Percentiles rank a stretch among this genome's conserved stretches.
These are phyloP conservation scores for Globisporangium echinulatum DNA, from an alignment of 352 stramenopile genomes.

Conservation along the genomic window DNA sequence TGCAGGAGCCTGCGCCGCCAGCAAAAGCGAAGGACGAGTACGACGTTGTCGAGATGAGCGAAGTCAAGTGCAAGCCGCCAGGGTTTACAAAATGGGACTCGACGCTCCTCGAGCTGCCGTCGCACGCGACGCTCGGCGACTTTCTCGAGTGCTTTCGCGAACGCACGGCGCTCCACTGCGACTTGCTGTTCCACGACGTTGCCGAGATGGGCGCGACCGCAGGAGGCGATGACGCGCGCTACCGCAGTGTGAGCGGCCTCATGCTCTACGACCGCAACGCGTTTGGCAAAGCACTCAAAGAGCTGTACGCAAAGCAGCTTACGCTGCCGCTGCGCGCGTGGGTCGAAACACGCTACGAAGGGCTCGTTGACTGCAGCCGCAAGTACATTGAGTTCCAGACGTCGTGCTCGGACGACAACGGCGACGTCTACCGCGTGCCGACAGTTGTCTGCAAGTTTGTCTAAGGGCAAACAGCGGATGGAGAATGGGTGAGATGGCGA, in stretches of 20 bases:
- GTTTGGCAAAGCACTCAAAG: constrained; percentile 63
- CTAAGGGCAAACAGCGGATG: constrained; percentile 16
- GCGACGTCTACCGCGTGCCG: constrained; percentile 75
- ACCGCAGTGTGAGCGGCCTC: constrained; percentile 60
- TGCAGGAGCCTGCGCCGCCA: constrained; percentile 82
- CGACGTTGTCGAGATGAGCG: constrained; percentile 84
- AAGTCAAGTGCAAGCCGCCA: constrained; percentile 81
- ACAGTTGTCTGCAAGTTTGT: constrained; percentile 85
- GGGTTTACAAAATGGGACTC: constrained; percentile 93
- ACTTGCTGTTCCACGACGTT: constrained; percentile 74
- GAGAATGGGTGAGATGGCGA: too few species aligned
- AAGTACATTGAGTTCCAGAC: constrained; percentile 83
- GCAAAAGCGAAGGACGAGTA: constrained; percentile 90
- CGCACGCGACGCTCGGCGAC: constrained; percentile 52
- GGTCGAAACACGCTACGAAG: constrained; percentile 75
- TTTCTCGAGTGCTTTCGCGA: constrained; percentile 66
- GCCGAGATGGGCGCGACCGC: constrained; percentile 60
- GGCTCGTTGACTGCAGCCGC: constrained; percentile 72
- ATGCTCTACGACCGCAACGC: constrained; percentile 86
- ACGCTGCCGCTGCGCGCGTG: constrained; percentile 45
- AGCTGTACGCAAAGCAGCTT: constrained; percentile 64
- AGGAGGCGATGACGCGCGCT: constrained; percentile 54
- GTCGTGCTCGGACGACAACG: constrained; percentile 80
- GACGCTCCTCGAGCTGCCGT: constrained; percentile 67
- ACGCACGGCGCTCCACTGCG: constrained; percentile 69